phyloP scores from a whole-genome alignment of 2,329 filamentous ascomycete genomes.

The Exserohilum rostratum region DNA sequence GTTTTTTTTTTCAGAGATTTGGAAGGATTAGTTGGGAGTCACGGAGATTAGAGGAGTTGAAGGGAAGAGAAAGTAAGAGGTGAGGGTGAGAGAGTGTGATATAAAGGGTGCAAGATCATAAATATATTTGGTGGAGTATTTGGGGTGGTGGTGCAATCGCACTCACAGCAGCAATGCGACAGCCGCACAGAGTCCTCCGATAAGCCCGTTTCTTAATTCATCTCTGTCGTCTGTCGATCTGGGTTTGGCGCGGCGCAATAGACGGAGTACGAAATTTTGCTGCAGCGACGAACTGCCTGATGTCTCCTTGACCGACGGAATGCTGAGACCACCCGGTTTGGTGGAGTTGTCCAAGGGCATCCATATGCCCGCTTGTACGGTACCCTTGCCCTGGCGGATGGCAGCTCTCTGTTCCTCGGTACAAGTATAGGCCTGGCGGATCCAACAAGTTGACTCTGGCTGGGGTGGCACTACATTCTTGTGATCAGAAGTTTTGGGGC shows the following conservation, averaged over 20 bases:
- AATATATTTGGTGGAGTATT: not conserved
- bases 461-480: constrained; percentile 60
- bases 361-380: constrained; percentile 31
- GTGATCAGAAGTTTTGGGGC: constrained; percentile 63
- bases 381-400: constrained; percentile 56
- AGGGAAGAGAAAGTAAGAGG: no score
- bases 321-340: not conserved
- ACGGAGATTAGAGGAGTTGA: no score
- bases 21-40: no score
- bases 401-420: constrained; percentile 56
- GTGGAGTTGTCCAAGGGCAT: constrained; percentile 13
- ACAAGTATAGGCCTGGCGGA: constrained; percentile 62
- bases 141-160: not conserved
- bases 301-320: not conserved
- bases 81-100: not conserved
- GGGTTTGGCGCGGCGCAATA: not conserved
- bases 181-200: constrained; percentile 4
- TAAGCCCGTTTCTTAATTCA: not conserved
- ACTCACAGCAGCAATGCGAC: constrained; percentile 13
- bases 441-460: constrained; percentile 64
- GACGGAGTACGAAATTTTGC: not conserved
- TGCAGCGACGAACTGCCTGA: constrained; percentile 7
- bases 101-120: not conserved
- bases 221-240: not conserved
- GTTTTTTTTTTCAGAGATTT: not conserved